Conservation (phyloP, 2,329 filamentous ascomycete genomes). For the Fusarium nanum region DNA sequence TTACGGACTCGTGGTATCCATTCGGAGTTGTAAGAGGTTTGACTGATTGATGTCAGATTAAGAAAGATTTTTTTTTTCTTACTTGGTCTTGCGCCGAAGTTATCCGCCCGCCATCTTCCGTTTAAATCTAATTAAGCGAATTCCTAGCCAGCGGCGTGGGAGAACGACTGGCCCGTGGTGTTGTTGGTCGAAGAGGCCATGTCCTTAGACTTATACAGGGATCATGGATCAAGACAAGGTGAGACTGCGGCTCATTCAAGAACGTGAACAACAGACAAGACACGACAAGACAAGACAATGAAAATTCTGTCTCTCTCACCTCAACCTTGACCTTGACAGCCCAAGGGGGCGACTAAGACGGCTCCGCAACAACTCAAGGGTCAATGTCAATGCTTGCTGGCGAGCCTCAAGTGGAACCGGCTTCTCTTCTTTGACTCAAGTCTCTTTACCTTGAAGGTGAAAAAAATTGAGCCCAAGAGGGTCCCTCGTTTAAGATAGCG, state of each 20-base stretch:
- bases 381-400: slow-evolving; percentile 29
- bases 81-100: slow-evolving; percentile 19
- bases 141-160: slow-evolving; percentile 31
- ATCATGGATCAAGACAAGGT: slow-evolving; percentile 29
- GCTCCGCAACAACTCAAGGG: slow-evolving; percentile 22
- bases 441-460: slow-evolving; percentile 22
- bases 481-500: slow-evolving; percentile 22
- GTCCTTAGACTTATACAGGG: slow-evolving; percentile 12
- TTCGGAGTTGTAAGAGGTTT: background rate
- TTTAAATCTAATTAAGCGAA: slow-evolving; percentile 16
- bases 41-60: background rate
- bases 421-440: background rate
- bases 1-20: slow-evolving; percentile 3
- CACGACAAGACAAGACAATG: background rate
- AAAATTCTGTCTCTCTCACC: slow-evolving; percentile 6
- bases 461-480: slow-evolving; percentile 12
- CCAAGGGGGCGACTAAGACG: slow-evolving; percentile 2
- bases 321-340: background rate
- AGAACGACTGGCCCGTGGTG: slow-evolving; percentile 47
- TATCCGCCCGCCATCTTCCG: slow-evolving; percentile 8
- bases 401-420: slow-evolving; percentile 41
- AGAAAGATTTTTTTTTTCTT: background rate
- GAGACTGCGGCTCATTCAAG: slow-evolving; percentile 22
- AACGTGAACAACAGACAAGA: slow-evolving; percentile 2
- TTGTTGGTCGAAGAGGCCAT: slow-evolving; percentile 18